phyloP scores from a whole-genome alignment of 1,284 basidiomycete species.

The Cutaneotrichosporon mucoides region DNA sequence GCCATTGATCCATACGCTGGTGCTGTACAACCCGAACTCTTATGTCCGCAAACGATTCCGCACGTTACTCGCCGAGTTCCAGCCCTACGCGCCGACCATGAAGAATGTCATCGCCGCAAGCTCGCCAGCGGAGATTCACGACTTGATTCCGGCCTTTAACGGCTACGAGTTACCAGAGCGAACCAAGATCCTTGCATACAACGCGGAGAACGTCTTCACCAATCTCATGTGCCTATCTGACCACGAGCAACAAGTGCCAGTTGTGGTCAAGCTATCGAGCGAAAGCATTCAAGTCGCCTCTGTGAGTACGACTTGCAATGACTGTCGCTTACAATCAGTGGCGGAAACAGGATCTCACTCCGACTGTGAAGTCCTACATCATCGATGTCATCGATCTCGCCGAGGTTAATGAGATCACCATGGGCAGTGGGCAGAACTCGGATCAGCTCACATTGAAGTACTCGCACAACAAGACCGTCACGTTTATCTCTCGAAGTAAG shows the following conservation, averaged over 20 bases:
- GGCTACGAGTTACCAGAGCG: slow-evolving; percentile 49
- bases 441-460: slow-evolving; percentile 73
- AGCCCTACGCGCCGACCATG: slow-evolving; percentile 64
- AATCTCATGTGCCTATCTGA: slow-evolving; percentile 37
- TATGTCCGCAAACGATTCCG: slow-evolving; percentile 69
- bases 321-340: slow-evolving; percentile 14
- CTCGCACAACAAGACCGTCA: slow-evolving; percentile 43
- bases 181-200: slow-evolving; percentile 41
- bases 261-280: slow-evolving; percentile 43
- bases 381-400: slow-evolving; percentile 41
- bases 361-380: slow-evolving; percentile 39
- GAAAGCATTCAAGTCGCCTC: slow-evolving; percentile 44
- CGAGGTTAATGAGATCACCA: slow-evolving; percentile 77
- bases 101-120: slow-evolving; percentile 56
- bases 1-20: slow-evolving; percentile 51
- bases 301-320: background rate
- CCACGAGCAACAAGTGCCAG: slow-evolving; percentile 44
- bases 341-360: slow-evolving; percentile 38
- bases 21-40: slow-evolving; percentile 75
- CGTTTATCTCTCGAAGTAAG: slow-evolving; percentile 39
- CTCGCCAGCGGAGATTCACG: slow-evolving; percentile 59
- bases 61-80: slow-evolving; percentile 54
- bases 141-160: slow-evolving; percentile 58
- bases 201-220: slow-evolving; percentile 44
- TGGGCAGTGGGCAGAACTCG: slow-evolving; percentile 56